Percentiles rank a stretch among this genome's conserved stretches.
Evolutionary conservation across 176 grass and related monocot species (phyloP).

Genomic region (Elaeis guineensis): DNA sequence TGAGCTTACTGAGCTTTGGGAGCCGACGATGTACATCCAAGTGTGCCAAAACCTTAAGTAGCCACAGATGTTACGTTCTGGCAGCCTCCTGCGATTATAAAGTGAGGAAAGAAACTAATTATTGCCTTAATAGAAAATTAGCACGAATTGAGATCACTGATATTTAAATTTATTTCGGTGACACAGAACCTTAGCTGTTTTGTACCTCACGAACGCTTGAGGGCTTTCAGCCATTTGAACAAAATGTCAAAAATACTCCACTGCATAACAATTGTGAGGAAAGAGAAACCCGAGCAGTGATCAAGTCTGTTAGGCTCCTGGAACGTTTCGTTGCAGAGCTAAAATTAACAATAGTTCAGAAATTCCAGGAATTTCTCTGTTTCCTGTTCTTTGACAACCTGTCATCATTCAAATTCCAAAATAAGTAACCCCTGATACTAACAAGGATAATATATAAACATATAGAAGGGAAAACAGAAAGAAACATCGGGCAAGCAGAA

Average conservation of each 20-base stretch:
- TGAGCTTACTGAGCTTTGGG: slow-evolving; percentile 43
- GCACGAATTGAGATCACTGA: too few relatives aligned
- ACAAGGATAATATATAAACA: neutral
- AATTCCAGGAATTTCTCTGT: slow-evolving; percentile 34
- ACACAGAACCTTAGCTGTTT: neutral
- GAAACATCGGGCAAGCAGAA: too few relatives aligned
- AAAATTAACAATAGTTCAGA: slow-evolving; percentile 38
- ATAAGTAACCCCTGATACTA: neutral
- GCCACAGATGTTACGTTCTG: slow-evolving; percentile 32
- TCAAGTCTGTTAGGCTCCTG: slow-evolving; percentile 36
- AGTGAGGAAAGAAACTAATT: slow-evolving; percentile 13
- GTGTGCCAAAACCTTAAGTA: slow-evolving; percentile 30
- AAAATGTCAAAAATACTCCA: slow-evolving; percentile 14
- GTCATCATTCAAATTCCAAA: slow-evolving; percentile 14
- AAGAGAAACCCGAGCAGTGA: neutral
- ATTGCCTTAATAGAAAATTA: too few relatives aligned
- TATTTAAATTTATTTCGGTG: too few relatives aligned
- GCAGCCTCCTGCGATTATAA: slow-evolving; percentile 47
- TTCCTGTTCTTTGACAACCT: slow-evolving; percentile 63
- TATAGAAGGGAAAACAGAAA: neutral
- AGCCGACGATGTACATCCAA: slow-evolving; percentile 40
- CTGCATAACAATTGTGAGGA: slow-evolving; percentile 17
- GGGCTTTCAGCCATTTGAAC: slow-evolving; percentile 22
- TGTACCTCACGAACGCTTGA: slow-evolving; percentile 37
- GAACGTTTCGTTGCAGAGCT: slow-evolving; percentile 24